phyloP scores from a whole-genome alignment of 2,329 filamentous ascomycete species.

The Cercospora sp. region DNA sequence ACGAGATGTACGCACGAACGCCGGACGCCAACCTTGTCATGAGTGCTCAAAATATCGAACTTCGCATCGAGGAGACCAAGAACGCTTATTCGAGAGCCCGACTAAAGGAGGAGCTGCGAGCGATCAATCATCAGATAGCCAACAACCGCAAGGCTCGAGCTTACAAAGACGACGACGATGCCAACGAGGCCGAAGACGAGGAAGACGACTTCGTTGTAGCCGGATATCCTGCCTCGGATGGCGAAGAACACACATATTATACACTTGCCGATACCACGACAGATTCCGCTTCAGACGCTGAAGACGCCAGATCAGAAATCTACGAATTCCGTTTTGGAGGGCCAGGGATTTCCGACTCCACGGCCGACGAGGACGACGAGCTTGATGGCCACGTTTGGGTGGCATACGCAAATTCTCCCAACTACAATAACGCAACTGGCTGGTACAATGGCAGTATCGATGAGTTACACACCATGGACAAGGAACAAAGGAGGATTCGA shows the following conservation, averaged over 20 bases:
- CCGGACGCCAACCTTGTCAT: constrained; percentile 29
- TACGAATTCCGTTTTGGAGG: constrained; percentile 36
- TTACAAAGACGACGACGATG: constrained; percentile 32
- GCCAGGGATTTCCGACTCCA: constrained; percentile 23
- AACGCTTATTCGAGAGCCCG: constrained; percentile 35
- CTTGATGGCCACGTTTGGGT: constrained; percentile 23
- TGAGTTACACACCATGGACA: constrained; percentile 27
- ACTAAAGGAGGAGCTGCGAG: constrained; percentile 37
- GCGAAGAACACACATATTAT: constrained; percentile 37
- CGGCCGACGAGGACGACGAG: constrained; percentile 27
- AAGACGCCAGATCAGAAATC: constrained; percentile 30
- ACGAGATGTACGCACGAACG: constrained; percentile 23
- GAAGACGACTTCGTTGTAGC: constrained; percentile 35
- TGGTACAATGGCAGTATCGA: constrained; percentile 39
- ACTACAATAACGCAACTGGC: constrained; percentile 35
- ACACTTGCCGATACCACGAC: constrained; percentile 35
- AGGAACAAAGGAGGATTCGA: constrained; percentile 7
- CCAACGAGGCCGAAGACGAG: constrained; percentile 28
- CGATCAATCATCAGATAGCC: constrained; percentile 37
- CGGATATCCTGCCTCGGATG: constrained; percentile 35
- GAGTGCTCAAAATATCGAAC: constrained; percentile 37
- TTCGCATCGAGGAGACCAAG: constrained; percentile 38
- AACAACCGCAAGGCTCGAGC: constrained; percentile 35
- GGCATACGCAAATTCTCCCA: constrained; percentile 21
- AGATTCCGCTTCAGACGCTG: constrained; percentile 31